Evolutionary conservation across 345 rosid species (phyloP).

Genomic region (Rhodamnia argentea): DNA sequence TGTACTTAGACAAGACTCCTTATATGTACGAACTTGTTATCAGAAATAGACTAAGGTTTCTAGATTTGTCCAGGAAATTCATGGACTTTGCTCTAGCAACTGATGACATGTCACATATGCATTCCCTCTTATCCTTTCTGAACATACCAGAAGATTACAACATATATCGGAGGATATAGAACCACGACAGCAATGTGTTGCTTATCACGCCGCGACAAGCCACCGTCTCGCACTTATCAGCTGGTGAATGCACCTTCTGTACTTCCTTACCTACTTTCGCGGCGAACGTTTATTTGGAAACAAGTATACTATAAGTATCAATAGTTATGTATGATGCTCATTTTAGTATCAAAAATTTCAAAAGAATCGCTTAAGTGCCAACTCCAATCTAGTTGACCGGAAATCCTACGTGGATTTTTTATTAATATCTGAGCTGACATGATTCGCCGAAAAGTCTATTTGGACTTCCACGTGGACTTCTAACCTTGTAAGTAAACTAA

Average conservation of each 20-base stretch:
- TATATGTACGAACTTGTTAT: background rate
- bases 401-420: too few species aligned
- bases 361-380: too few species aligned
- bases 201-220: background rate
- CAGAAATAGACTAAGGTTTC: background rate
- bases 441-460: too few species aligned
- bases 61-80: background rate
- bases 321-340: too few species aligned
- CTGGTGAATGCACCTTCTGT: background rate
- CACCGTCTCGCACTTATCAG: background rate
- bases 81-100: background rate
- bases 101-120: background rate
- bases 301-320: too few species aligned
- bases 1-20: background rate
- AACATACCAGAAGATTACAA: background rate
- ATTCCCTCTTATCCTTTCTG: background rate
- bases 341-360: too few species aligned
- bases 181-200: background rate
- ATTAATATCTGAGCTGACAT: too few species aligned
- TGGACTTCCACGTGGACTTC: too few species aligned
- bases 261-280: too few species aligned
- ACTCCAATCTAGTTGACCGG: too few species aligned
- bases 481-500: too few species aligned
- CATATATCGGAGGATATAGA: background rate
- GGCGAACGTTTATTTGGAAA: too few species aligned